Evolutionary conservation across 2,329 filamentous ascomycete species (phyloP).

Genomic region (Sclerotinia sclerotiorum): DNA sequence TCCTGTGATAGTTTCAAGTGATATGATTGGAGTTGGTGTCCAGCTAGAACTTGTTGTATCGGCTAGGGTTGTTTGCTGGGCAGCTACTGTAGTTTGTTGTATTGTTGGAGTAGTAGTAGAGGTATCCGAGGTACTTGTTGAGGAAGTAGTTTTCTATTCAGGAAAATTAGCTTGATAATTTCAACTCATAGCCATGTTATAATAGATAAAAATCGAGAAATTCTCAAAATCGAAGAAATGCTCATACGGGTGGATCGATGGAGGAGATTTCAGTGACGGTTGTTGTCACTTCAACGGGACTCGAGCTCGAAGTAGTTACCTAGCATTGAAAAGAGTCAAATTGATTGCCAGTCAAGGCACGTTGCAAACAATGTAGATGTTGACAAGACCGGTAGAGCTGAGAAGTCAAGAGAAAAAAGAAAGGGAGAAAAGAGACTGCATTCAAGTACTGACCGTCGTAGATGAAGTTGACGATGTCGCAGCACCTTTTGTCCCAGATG

Average conservation of each 20-base stretch:
- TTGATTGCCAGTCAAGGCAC: conserved; percentile 36
- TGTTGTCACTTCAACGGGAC: conserved; percentile 17
- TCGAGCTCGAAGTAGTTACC: conserved; percentile 34
- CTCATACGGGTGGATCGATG: conserved; percentile 42
- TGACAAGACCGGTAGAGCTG: conserved; percentile 10
- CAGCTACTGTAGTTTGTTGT: conserved; percentile 12
- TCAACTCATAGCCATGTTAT: not conserved
- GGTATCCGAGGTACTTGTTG: conserved; percentile 13
- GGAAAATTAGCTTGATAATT: conserved; percentile 14
- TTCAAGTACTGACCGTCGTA: conserved; percentile 33
- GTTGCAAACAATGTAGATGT: conserved; percentile 12
- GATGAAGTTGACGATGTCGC: conserved; percentile 24
- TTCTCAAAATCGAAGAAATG: conserved; percentile 21
- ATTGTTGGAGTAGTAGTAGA: not conserved
- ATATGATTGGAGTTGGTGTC: conserved; percentile 42
- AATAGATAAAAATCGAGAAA: not conserved
- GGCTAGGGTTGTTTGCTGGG: conserved; percentile 19
- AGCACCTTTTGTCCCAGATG: conserved; percentile 55
- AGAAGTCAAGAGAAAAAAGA: conserved; percentile 12
- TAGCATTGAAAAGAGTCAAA: conserved; percentile 39
- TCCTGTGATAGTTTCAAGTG: conserved; percentile 57
- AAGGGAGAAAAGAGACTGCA: not conserved
- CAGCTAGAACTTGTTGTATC: conserved; percentile 35
- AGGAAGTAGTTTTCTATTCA: conserved; percentile 5
- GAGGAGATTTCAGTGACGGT: conserved; percentile 22